Evolutionary conservation across 192 early-diverging fungal genomes (phyloP).

Genomic region (Mortierella alpina): DNA sequence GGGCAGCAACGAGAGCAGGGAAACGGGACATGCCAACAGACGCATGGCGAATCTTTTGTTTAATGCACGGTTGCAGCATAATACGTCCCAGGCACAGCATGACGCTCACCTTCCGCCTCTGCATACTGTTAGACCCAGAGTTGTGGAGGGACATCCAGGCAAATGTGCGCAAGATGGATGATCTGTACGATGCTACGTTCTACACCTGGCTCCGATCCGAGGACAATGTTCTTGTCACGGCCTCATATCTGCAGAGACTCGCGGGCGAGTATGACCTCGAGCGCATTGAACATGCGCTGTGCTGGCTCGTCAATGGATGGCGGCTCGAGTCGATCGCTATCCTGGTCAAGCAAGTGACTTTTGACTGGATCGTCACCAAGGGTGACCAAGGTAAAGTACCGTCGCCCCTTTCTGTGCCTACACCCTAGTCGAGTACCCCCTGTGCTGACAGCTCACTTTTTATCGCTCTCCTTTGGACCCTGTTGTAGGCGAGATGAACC

Average conservation of each 20-base stretch:
- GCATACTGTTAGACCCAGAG: conserved; percentile 44
- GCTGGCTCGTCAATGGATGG: conserved; percentile 82
- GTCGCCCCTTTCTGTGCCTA: background rate
- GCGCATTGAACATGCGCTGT: conserved; percentile 79
- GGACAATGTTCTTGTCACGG: conserved; percentile 78
- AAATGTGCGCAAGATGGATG: conserved; percentile 81
- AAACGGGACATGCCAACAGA: background rate
- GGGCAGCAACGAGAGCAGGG: background rate
- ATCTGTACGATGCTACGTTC: conserved; percentile 80
- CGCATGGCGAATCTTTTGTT: background rate
- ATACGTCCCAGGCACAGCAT: too few relatives aligned
- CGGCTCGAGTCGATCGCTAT: conserved; percentile 75
- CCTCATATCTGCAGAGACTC: conserved; percentile 77
- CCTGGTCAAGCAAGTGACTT: conserved; percentile 75
- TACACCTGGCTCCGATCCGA: conserved; percentile 80
- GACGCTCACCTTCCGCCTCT: too few relatives aligned
- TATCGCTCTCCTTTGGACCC: background rate
- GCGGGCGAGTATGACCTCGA: conserved; percentile 79
- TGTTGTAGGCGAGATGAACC: conserved; percentile 56
- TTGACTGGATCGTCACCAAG: conserved; percentile 70
- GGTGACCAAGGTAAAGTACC: conserved; percentile 55
- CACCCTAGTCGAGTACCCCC: background rate
- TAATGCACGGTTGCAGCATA: background rate
- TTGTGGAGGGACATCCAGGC: conserved; percentile 77
- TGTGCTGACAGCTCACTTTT: background rate